Evolutionary conservation across 768 basidiomycete species (phyloP), one percentile per base, ranked within the genome.

Genomic region (Tephrocybe sp.): DNA sequence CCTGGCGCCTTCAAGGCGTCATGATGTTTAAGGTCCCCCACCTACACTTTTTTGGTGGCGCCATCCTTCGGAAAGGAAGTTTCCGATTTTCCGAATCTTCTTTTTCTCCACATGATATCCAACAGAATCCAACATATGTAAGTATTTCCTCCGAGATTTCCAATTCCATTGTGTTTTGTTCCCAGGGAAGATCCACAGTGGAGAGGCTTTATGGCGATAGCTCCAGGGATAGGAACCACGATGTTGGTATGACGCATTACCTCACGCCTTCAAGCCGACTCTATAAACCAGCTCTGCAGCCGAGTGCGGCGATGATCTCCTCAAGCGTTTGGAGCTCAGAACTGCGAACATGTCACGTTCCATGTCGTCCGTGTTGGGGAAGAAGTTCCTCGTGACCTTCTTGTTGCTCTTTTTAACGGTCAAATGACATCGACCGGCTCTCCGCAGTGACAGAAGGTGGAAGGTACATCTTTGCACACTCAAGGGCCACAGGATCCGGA

Each of bases 21-120:
- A 3, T 26, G 7, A 26, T 7, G 26, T 26, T 26, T 7, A 26
- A 26, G 26, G 4, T 26, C 7, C 7, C 26, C 31, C n/a, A 19
- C 16, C 43, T 35, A 14, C 12, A 17, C 14, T 34, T 38, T 20
- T 14, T 39, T 50, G 35, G 53, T 44, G 49, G 38, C 33, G 53
- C 51, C 26, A 36, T 35, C 20, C 26, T 44, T 16, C 16, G 5
- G 48, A 39, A 16, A 26, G 17, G 33, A 48, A 52, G 50, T 23
- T 14, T 19, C 13, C 16, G 16, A 22, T 39, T 10, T 47, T 46
- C 22, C 45, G 19, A 23, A 30, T 30, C 39, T 20, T 22, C 13
- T 22, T 43, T 39, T 34, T 48, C 16, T 43, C 35, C 43, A 32
- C 26, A 26, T 26, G n/a, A 35, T 36, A 11, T 43, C 39, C n/a